These are phyloP conservation scores for Scleromitrula shiraiana DNA, from an alignment of 2,329 filamentous ascomycete species.

Conservation along the genomic window DNA sequence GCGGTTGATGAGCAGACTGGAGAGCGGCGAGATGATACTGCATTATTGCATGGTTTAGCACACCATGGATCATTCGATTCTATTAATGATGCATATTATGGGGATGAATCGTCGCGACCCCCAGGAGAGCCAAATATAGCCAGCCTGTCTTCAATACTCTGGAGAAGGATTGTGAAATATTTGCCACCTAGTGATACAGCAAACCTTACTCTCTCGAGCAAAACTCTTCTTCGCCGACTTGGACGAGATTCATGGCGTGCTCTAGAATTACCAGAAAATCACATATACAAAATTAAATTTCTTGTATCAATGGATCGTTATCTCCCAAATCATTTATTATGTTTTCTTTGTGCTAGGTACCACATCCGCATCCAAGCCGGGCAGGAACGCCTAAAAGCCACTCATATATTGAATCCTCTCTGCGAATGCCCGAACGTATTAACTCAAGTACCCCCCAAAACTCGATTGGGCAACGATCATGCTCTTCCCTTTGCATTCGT, in stretches of 20 bases:
- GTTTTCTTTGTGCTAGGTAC: slow-evolving; percentile 48
- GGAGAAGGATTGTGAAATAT: slow-evolving; percentile 36
- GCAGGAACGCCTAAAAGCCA: slow-evolving; percentile 43
- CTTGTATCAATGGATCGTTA: slow-evolving; percentile 41
- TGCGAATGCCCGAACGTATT: slow-evolving; percentile 47
- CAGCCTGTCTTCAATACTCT: slow-evolving; percentile 37
- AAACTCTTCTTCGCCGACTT: slow-evolving; percentile 37
- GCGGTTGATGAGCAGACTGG: slow-evolving; percentile 25
- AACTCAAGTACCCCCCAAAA: slow-evolving; percentile 42
- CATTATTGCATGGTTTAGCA: slow-evolving; percentile 26
- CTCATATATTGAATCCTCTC: slow-evolving; percentile 46
- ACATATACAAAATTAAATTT: slow-evolving; percentile 40
- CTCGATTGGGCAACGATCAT: slow-evolving; percentile 45
- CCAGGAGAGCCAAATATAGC: slow-evolving; percentile 36
- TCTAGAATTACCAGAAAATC: slow-evolving; percentile 37
- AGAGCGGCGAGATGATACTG: slow-evolving; percentile 27
- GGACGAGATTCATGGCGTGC: slow-evolving; percentile 33
- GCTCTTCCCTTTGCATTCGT: slow-evolving; percentile 50
- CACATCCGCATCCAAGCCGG: slow-evolving; percentile 46
- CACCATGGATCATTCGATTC: slow-evolving; percentile 26
- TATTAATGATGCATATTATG: slow-evolving; percentile 10
- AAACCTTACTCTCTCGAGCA: slow-evolving; percentile 41
- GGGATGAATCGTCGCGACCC: slow-evolving; percentile 14
- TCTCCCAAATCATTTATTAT: slow-evolving; percentile 49
- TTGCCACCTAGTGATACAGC: slow-evolving; percentile 40